These are phyloP conservation scores for Rachicladosporium sp. DNA, from an alignment of 2,329 filamentous ascomycete genomes.

Conservation along the genomic window DNA sequence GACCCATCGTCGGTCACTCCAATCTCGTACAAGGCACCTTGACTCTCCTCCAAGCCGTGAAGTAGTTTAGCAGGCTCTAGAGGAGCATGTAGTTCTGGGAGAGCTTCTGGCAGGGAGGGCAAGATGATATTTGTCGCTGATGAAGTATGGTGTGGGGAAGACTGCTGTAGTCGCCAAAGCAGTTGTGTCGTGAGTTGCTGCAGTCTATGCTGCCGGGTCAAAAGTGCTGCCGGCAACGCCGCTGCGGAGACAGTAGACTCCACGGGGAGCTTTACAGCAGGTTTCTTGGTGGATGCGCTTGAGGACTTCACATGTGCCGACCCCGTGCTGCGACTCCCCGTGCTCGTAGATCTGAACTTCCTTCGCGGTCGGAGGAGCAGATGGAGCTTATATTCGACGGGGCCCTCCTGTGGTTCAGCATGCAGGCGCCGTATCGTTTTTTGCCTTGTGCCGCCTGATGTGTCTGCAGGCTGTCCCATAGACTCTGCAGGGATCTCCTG, in stretches of 20 bases:
- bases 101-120: constrained; percentile 58
- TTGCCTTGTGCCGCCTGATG: constrained; percentile 1
- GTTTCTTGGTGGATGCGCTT: constrained; percentile 12
- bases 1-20: constrained; percentile 91
- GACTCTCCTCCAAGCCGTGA: constrained; percentile 79
- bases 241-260: constrained; percentile 1
- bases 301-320: constrained; percentile 35
- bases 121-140: constrained; percentile 63
- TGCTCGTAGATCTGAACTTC: constrained; percentile 60
- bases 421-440: constrained; percentile 45
- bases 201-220: constrained; percentile 69
- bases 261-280: constrained; percentile 14
- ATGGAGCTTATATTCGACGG: constrained; percentile 94
- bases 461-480: constrained; percentile 5
- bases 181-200: constrained; percentile 91
- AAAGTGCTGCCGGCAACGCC: constrained; percentile 38
- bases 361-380: constrained; percentile 68
- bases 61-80: constrained; percentile 43
- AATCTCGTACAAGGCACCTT: constrained; percentile 90
- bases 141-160: constrained; percentile 77
- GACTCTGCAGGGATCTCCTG: constrained; percentile 5
- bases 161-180: constrained; percentile 89
- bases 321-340: constrained; percentile 40
- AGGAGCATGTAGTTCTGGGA: constrained; percentile 46
- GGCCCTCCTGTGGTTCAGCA: constrained; percentile 84